These are phyloP conservation scores for Trichocladium antarcticum DNA, from an alignment of 495 filamentous ascomycete genomes.

Conservation along the genomic window DNA sequence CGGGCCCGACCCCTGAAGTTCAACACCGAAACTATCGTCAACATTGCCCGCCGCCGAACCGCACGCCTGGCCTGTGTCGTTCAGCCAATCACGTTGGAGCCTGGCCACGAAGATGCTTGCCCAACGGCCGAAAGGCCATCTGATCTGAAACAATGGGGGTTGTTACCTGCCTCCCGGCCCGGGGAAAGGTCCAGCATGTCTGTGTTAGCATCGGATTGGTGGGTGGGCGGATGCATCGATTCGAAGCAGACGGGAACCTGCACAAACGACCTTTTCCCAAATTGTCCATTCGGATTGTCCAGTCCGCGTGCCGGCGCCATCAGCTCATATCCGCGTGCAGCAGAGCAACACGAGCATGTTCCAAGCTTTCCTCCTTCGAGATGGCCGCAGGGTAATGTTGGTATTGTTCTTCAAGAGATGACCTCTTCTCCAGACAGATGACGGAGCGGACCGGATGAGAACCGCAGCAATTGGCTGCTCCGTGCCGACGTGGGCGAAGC, in stretches of 20 bases:
- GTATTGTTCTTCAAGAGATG: background rate
- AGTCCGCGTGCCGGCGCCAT: slow-evolving; percentile 11
- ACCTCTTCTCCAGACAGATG: background rate
- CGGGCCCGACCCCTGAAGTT: background rate
- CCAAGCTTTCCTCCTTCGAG: slow-evolving; percentile 14
- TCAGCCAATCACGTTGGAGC: slow-evolving; percentile 18
- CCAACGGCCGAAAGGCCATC: slow-evolving; percentile 29
- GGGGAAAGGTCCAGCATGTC: slow-evolving; percentile 9
- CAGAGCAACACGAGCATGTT: slow-evolving; percentile 20
- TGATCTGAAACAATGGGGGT: slow-evolving; percentile 28
- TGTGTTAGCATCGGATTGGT: slow-evolving; percentile 20
- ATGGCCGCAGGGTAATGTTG: slow-evolving; percentile 10
- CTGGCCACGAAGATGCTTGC: slow-evolving; percentile 2
- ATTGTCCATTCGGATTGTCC: slow-evolving; percentile 13
- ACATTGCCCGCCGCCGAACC: background rate
- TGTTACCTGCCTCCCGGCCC: slow-evolving; percentile 12
- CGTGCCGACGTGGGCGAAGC: too few relatives aligned
- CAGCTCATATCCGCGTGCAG: slow-evolving; percentile 23
- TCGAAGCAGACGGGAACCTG: slow-evolving; percentile 29
- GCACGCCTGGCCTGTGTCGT: slow-evolving; percentile 2
- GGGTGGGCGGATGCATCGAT: slow-evolving; percentile 22
- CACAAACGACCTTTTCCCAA: slow-evolving; percentile 27
- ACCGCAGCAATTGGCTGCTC: background rate
- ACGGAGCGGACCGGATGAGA: slow-evolving; percentile 1
- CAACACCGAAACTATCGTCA: slow-evolving; percentile 6